Conservation (phyloP, 768 basidiomycete species). For the Suillus decipiens region DNA sequence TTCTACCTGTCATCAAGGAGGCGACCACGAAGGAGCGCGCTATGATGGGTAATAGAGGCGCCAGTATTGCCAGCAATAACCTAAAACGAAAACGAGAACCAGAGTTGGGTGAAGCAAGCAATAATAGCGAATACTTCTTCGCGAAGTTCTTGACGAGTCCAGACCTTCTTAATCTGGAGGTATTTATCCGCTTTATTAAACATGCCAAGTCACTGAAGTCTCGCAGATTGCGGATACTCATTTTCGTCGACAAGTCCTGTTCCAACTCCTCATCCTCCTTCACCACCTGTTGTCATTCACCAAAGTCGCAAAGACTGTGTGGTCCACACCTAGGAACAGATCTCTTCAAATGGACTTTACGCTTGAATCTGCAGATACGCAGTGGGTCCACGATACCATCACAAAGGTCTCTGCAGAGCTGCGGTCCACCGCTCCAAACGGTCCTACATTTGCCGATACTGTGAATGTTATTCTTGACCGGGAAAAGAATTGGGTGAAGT, state of each 20-base stretch:
- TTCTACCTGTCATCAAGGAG: conserved; percentile 79
- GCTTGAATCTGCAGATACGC: conserved; percentile 61
- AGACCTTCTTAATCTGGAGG: conserved; percentile 86
- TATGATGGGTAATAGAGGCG: conserved; percentile 76
- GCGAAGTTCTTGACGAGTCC: conserved; percentile 91
- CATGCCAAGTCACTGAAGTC: conserved; percentile 13
- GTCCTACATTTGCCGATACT: conserved; percentile 74
- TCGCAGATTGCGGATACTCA: conserved; percentile 82
- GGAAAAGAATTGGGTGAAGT: conserved; percentile 88
- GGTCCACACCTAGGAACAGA: conserved; percentile 67
- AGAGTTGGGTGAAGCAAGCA: conserved; percentile 53
- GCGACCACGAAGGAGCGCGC: conserved; percentile 87
- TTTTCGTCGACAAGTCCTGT: conserved; percentile 91
- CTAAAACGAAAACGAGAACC: conserved; percentile 70
- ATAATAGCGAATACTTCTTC: conserved; percentile 78
- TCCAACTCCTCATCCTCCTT: conserved; percentile 80
- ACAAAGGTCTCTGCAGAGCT: conserved; percentile 56
- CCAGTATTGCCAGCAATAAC: conserved; percentile 34
- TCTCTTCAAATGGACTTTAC: conserved; percentile 86
- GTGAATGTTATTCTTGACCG: conserved; percentile 71
- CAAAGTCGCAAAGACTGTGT: conserved; percentile 59
- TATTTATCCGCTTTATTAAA: conserved; percentile 33
- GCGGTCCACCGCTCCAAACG: conserved; percentile 75
- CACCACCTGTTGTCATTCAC: conserved; percentile 77
- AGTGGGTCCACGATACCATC: conserved; percentile 77